Percentiles rank a stretch among this genome's conserved stretches.
phyloP scores from a whole-genome alignment of 805 yeast genomes.

The Spencermartinsiella europaea region DNA sequence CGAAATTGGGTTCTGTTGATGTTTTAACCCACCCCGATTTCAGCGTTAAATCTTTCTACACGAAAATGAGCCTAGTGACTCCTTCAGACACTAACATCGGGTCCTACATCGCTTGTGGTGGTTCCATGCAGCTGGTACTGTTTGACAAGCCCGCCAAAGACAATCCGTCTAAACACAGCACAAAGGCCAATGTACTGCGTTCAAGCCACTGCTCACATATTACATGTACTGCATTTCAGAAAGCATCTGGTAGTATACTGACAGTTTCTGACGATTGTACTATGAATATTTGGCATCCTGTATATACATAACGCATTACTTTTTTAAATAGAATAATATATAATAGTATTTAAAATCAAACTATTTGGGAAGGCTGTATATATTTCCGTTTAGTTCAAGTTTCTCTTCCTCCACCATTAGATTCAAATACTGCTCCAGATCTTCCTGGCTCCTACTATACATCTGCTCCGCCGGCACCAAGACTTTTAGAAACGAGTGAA shows the following conservation, averaged over 20 bases:
- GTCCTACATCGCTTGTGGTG: slow-evolving; percentile 19
- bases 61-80: slow-evolving; percentile 16
- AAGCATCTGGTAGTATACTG: slow-evolving; percentile 8
- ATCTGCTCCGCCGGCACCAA: slow-evolving; percentile 51
- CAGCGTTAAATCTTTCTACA: slow-evolving; percentile 17
- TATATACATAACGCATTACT: not conserved
- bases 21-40: slow-evolving; percentile 10
- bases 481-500: slow-evolving; percentile 50
- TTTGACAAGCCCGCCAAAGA: slow-evolving; percentile 13
- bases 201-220: slow-evolving; percentile 14
- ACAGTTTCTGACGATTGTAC: slow-evolving; percentile 16
- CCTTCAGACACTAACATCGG: slow-evolving; percentile 12
- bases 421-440: slow-evolving; percentile 40
- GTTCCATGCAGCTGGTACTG: slow-evolving; percentile 12
- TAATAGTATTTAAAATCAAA: not conserved
- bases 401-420: slow-evolving; percentile 42
- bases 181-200: slow-evolving; percentile 7
- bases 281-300: not conserved
- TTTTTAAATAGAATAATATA: not conserved
- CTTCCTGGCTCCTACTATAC: slow-evolving; percentile 35
- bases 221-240: slow-evolving; percentile 15
- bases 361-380: slow-evolving; percentile 29
- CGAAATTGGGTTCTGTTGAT: slow-evolving; percentile 4
- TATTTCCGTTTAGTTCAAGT: slow-evolving; percentile 34
- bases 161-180: not conserved